Evolutionary conservation across 2,329 filamentous ascomycete genomes (phyloP), one percentile per base, ranked within the genome.

Genomic region (Rhinocladiella similis): DNA sequence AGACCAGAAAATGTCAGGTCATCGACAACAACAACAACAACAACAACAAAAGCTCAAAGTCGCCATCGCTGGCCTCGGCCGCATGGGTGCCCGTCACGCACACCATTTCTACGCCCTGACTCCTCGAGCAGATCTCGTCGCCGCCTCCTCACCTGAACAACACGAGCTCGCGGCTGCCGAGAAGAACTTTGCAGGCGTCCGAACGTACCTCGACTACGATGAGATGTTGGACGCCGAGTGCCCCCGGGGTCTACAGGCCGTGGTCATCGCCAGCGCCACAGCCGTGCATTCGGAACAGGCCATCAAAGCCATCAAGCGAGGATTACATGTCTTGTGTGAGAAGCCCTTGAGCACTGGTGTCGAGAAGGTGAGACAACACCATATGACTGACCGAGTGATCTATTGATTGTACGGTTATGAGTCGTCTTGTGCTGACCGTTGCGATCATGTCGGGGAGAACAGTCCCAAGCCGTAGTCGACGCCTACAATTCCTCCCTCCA

Each of bases 401-500:
- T n/a, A n/a, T n/a, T n/a, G n/a, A n/a, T n/a, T n/a, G n/a, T n/a
- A n/a, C n/a, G n/a, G n/a, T n/a, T n/a, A n/a, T n/a, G n/a, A n/a
- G 25, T 27, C 7, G 25, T 27, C 25, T 27, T 27, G 25, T 27
- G 25, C 4, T 27, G 25, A 7, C n/a, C n/a, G n/a, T n/a, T n/a
- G n/a, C n/a, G n/a, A n/a, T n/a, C n/a, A n/a, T n/a, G n/a, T n/a
- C n/a, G n/a, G n/a, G n/a, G n/a, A n/a, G n/a, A n/a, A n/a, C 59
- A 85, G 82, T 84, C 80, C 49, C 79, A 85, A 73, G 73, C 77
- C 18, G 84, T 88, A 39, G 75, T 87, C 58, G 77, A 81, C 47
- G 81, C 81, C 6, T 64, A 64, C 50, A 47, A 47, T 18, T 41
- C 47, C 9, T 62, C 61, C 2, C 81, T 83, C 22, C 70, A 72